Percentiles rank a stretch among this genome's conserved stretches.
These are phyloP conservation scores for Nakazawaea pomicola DNA, from an alignment of 805 yeast species.

Conservation along the genomic window DNA sequence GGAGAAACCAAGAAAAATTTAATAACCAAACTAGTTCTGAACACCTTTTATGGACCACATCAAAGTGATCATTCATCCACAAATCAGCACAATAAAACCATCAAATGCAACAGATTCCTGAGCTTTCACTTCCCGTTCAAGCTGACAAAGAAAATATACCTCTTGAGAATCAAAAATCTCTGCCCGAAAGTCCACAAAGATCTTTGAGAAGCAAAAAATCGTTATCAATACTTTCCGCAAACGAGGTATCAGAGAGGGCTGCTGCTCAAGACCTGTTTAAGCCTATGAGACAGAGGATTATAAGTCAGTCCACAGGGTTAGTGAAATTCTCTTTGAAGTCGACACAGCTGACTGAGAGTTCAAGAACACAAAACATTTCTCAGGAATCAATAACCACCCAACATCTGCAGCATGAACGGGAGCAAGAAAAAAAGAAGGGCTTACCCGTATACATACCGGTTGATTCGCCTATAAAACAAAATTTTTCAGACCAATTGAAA, in stretches of 20 bases:
- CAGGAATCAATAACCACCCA: not conserved
- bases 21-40: too few species aligned
- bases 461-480: slow-evolving; percentile 8
- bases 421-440: slow-evolving; percentile 17
- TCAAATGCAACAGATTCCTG: slow-evolving; percentile 9
- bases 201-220: slow-evolving; percentile 25
- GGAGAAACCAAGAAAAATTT: not conserved
- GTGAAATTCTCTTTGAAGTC: slow-evolving; percentile 35
- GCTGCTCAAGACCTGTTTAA: slow-evolving; percentile 20
- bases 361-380: not conserved
- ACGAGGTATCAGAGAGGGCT: slow-evolving; percentile 15
- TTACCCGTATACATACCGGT: slow-evolving; percentile 34
- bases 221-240: slow-evolving; percentile 25
- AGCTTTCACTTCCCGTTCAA: slow-evolving; percentile 2
- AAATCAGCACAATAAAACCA: too few species aligned
- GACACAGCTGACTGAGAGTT: not conserved
- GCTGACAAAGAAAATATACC: slow-evolving; percentile 3
- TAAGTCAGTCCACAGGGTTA: slow-evolving; percentile 48
- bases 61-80: too few species aligned
- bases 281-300: slow-evolving; percentile 33
- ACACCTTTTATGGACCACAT: too few species aligned
- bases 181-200: not conserved
- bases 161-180: not conserved
- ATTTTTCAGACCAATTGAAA: slow-evolving; percentile 3
- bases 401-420: not conserved